Conservation (phyloP, 2,329 filamentous ascomycete genomes). For the Biscogniauxia marginata region DNA sequence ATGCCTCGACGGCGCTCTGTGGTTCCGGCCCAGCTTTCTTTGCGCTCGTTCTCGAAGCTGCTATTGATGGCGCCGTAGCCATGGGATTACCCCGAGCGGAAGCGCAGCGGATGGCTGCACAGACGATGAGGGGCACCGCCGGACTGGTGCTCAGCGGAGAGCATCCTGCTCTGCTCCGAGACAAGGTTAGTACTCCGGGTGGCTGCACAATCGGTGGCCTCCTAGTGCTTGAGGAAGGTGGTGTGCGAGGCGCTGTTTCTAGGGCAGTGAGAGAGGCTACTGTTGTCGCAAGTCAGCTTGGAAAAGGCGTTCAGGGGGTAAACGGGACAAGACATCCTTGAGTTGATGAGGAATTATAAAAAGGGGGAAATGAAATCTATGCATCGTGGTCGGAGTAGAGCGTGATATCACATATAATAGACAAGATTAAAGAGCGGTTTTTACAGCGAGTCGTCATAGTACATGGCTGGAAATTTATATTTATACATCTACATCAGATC, state of each 20-base stretch:
- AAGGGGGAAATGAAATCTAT: too few species aligned
- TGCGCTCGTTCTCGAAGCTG: constrained; percentile 70
- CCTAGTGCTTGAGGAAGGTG: constrained; percentile 70
- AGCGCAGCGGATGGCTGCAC: constrained; percentile 74
- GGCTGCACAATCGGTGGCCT: constrained; percentile 77
- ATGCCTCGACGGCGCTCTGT: constrained; percentile 71
- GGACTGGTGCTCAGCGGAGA: constrained; percentile 68
- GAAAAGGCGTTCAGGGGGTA: constrained; percentile 51
- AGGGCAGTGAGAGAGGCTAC: constrained; percentile 70
- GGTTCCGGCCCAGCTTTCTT: constrained; percentile 77
- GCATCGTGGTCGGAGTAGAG: background rate
- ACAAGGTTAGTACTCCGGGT: constrained; percentile 75
- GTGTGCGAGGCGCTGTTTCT: constrained; percentile 64
- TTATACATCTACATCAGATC: background rate
- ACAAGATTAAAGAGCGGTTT: background rate
- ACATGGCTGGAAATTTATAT: background rate
- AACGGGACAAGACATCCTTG: constrained; percentile 42
- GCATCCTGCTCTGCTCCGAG: constrained; percentile 71
- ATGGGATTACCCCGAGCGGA: constrained; percentile 74
- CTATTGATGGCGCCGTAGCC: constrained; percentile 74
- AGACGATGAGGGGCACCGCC: constrained; percentile 74
- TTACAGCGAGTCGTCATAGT: too few species aligned
- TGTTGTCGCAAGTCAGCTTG: constrained; percentile 65
- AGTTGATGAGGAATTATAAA: constrained; percentile 4
- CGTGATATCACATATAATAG: background rate